Base-by-base conservation (phyloP, 2,329 filamentous ascomycete genomes). In the Diplodia corticola region DNA sequence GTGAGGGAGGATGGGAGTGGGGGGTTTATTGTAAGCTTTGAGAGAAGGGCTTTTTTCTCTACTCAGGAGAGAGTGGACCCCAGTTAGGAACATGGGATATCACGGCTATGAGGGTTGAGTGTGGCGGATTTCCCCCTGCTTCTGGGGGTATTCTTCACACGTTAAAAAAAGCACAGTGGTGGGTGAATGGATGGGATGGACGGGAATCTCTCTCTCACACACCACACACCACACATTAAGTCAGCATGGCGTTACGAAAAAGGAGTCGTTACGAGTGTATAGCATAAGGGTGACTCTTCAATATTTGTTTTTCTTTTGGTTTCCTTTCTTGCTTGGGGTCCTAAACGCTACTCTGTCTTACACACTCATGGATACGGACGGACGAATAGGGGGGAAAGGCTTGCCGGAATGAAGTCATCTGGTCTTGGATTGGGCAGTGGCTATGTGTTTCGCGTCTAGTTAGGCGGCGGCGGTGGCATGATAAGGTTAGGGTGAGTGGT, bases 281-380 rank as follows among this genome's bases (percentile, higher is more conserved):
- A 49, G 57, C 24, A 61, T 20, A 33, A 12, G 17, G 40, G 40
- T 26, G 40, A 17, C 40, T 48, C 55, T 60, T 60, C 24, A n/a
- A n/a, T n/a, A 48, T 22, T 59, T 59, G 30, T 46, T 13, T 2
- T 10, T 15, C 4, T 40, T 26, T 17, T 57, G 10, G 54, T 30
- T 48, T 30, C 20, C 26, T 33, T 33, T 7, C 30, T 33, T 33
- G 30, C 9, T 33, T 33, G 30, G 30, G 30, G 10, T 33, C 12
- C n/a, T 12, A 46, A 26, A 33, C 51, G 22, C 60, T 40, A 30
- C 65, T 64, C 22, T 28, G n/a, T n/a, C n/a, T n/a, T n/a, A n/a
- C n/a, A n/a, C n/a, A n/a, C 72, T 74, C 17, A 79, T 82, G 80
- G 79, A 80, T 73, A 73, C 66, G 69, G 37, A 46, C 9, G 4